Percentiles rank a stretch among this genome's conserved stretches.
Evolutionary conservation across 106 monocot species (phyloP).

Genomic region (Phalaenopsis aphrodite): DNA sequence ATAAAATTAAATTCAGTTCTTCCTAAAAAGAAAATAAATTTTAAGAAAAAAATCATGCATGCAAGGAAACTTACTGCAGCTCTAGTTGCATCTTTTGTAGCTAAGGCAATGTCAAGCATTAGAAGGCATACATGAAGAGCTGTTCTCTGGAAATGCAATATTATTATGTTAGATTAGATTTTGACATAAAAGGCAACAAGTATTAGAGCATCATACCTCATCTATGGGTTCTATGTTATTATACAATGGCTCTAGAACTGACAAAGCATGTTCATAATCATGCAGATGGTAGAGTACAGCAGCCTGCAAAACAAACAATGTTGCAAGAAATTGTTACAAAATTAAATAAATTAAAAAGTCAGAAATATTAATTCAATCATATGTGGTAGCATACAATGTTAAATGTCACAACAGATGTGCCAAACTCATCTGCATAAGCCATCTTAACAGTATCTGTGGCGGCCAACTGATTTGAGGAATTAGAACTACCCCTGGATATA

Average conservation of each 20-base stretch:
- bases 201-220: conserved; percentile 47
- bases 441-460: conserved; percentile 24
- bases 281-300: conserved; percentile 67
- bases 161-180: not conserved
- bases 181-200: not conserved
- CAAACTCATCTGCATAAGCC: conserved; percentile 42
- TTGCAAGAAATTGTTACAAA: not conserved
- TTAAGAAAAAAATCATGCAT: not conserved
- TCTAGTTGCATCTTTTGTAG: conserved; percentile 57
- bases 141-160: conserved; percentile 45
- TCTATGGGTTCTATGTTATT: conserved; percentile 76
- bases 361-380: conserved; percentile 2
- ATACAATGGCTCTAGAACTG: conserved; percentile 60
- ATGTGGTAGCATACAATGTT: conserved; percentile 53
- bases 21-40: not conserved
- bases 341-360: not conserved
- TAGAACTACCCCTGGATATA: conserved; percentile 43
- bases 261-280: conserved; percentile 54
- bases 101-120: conserved; percentile 71
- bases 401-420: conserved; percentile 49
- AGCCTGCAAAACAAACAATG: conserved; percentile 44
- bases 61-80: conserved; percentile 61
- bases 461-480: conserved; percentile 37
- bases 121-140: conserved; percentile 86
- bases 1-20: not conserved